Evolutionary conservation across 345 rosid species (phyloP).

Genomic region (Salix udensis): DNA sequence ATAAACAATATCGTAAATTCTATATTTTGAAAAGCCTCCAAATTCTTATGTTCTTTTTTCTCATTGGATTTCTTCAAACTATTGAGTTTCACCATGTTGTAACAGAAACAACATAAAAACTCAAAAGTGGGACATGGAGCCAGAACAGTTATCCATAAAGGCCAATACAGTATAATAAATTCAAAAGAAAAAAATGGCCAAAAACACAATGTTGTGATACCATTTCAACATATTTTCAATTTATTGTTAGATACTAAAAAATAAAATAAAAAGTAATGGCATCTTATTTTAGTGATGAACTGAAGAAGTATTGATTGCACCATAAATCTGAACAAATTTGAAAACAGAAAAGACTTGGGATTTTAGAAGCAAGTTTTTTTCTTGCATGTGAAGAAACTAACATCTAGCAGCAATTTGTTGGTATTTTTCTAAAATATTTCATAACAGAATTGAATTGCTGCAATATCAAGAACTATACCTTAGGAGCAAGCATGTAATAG

Average conservation of each 20-base stretch:
- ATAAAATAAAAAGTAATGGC: too few species aligned
- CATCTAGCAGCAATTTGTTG: background rate
- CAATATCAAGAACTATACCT: constrained; percentile 49
- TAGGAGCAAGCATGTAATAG: constrained; percentile 95
- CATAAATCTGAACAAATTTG: background rate
- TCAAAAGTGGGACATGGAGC: background rate
- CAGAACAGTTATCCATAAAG: background rate
- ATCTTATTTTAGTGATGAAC: too few species aligned
- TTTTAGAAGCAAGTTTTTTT: background rate
- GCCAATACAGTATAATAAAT: background rate
- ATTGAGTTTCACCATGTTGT: too few species aligned
- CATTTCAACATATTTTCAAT: background rate
- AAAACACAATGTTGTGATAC: background rate
- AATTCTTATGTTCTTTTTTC: too few species aligned
- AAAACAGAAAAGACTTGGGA: background rate
- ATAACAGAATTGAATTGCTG: background rate
- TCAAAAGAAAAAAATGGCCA: background rate
- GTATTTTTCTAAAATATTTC: background rate
- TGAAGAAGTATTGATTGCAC: background rate
- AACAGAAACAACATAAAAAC: background rate
- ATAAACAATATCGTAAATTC: background rate
- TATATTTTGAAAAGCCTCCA: too few species aligned
- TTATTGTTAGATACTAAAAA: background rate
- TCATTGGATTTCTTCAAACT: too few species aligned
- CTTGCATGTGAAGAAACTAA: background rate